These are phyloP conservation scores for Cutaneotrichosporon sp. DNA, from an alignment of 1,284 basidiomycete genomes.

Conservation along the genomic window DNA sequence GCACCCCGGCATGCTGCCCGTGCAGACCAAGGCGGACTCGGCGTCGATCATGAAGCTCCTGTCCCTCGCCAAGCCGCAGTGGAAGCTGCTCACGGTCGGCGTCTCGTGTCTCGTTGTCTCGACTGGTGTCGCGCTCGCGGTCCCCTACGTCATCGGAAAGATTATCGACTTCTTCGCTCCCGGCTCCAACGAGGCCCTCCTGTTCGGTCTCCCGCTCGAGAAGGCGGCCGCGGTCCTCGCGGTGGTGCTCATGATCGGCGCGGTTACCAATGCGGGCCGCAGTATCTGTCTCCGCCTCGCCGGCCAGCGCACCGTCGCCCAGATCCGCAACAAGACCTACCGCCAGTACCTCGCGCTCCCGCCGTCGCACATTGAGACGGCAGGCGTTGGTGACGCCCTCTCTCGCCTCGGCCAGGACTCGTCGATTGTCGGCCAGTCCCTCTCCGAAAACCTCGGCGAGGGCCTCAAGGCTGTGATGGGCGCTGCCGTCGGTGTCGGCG, in stretches of 20 bases:
- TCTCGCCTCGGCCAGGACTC: slow-evolving; percentile 52
- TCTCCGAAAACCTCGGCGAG: slow-evolving; percentile 51
- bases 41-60: slow-evolving; percentile 46
- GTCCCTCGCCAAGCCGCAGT: slow-evolving; percentile 49
- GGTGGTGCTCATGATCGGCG: slow-evolving; percentile 41
- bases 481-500: slow-evolving; percentile 46
- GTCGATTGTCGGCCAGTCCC: slow-evolving; percentile 48
- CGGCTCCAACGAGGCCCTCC: slow-evolving; percentile 41
- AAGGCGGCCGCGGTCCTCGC: slow-evolving; percentile 40
- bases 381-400: slow-evolving; percentile 51
- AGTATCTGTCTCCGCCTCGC: slow-evolving; percentile 47
- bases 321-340: slow-evolving; percentile 51
- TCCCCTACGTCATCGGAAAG: slow-evolving; percentile 49
- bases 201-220: slow-evolving; percentile 50
- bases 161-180: slow-evolving; percentile 53
- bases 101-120: slow-evolving; percentile 42
- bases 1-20: slow-evolving; percentile 13
- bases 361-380: slow-evolving; percentile 49
- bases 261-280: slow-evolving; percentile 46
- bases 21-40: slow-evolving; percentile 36
- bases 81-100: slow-evolving; percentile 42
- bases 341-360: slow-evolving; percentile 49
- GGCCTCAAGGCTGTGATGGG: slow-evolving; percentile 51
- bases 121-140: slow-evolving; percentile 45
- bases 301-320: slow-evolving; percentile 48